Base-by-base conservation (phyloP, 495 filamentous ascomycete species). In the Penicillium bialowiezense region DNA sequence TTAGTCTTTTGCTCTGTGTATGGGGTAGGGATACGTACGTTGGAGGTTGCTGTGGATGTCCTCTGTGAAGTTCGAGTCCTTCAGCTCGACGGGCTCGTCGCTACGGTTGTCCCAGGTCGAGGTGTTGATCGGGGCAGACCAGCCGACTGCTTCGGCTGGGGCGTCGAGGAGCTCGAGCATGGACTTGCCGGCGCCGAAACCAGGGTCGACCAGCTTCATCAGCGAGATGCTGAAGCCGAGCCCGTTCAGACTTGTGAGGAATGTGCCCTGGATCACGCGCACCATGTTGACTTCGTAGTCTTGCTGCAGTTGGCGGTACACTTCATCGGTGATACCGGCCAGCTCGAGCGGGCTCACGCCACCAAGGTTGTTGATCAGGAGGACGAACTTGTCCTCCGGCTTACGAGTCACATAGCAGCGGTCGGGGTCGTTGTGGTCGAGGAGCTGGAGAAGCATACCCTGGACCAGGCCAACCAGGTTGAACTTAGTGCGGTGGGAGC, bases 351-450 rank as follows among this genome's bases (percentile, higher is more conserved):
- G 82, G 67, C 89, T 95, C 3, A 96, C 84, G 18, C 90, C 89
- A n/a, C 93, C 93, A 12, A 97, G 77, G 62, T 98, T 98, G 67
- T 97, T 97, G 59, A 98, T 78, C 54, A 96, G 67, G 35, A 97
- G 65, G 5, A 96, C 88, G 21, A 79, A 83, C 13, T 86, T 68
- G 49, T 87, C 80, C 12, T 68, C 66, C 13, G 67, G 67, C 46
- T 83, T 79, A 56, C 88, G 79, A 13, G 80, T 79, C 32, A 97
- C 59, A 58, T 90, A 98, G 17, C 79, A 84, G 31, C 92, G 80
- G 65, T 98, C 92, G 48, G 81, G 72, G 62, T 97, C 93, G 35
- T 74, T 78, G 52, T 71, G 72, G 60, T 95, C 87, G 43, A 98
- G 76, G 52, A 97, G 71, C 62, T 96, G 88, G 44, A 68, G 69